Evolutionary conservation across 2,329 filamentous ascomycete genomes (phyloP).

Genomic region (Balansia obtecta): DNA sequence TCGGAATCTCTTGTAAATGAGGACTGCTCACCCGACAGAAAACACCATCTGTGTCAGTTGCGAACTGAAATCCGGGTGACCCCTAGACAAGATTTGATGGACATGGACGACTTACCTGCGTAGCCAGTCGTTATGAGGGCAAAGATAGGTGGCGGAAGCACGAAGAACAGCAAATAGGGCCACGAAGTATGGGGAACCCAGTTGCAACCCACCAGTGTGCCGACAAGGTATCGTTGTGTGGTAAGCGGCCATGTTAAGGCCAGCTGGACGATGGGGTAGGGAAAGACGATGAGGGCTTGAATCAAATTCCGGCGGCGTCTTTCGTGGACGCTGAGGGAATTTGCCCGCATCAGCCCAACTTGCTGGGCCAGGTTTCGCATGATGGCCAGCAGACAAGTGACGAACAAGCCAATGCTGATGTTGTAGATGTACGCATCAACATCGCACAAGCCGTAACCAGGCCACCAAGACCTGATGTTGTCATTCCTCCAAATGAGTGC

Average conservation of each 20-base stretch:
- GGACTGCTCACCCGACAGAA: constrained; percentile 17
- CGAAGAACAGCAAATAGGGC: constrained; percentile 35
- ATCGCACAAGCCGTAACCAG: constrained; percentile 42
- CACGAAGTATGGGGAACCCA: constrained; percentile 31
- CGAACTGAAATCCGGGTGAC: neutral
- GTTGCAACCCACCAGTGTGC: constrained; percentile 36
- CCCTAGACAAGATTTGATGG: neutral
- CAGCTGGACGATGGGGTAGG: constrained; percentile 36
- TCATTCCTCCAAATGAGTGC: constrained; percentile 41
- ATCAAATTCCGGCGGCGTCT: constrained; percentile 27
- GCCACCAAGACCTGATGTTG: constrained; percentile 36
- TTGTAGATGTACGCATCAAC: constrained; percentile 36
- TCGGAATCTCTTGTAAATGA: constrained; percentile 36
- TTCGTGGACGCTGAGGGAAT: constrained; percentile 27
- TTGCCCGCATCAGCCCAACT: constrained; percentile 31
- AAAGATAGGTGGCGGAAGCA: constrained; percentile 32
- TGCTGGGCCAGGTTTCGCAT: constrained; percentile 41
- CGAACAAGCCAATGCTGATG: constrained; percentile 31
- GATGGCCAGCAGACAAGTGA: constrained; percentile 39
- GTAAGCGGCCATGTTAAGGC: constrained; percentile 35
- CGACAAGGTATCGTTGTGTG: constrained; percentile 35
- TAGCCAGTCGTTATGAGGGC: constrained; percentile 31
- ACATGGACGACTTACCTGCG: constrained; percentile 28
- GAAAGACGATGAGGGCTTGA: constrained; percentile 43
- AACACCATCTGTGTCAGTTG: neutral